A percentile compares a stretch with the other conserved stretches of the same genome.
Conservation (phyloP, 2,329 filamentous ascomycete genomes). For the Trichophyton verrucosum region DNA sequence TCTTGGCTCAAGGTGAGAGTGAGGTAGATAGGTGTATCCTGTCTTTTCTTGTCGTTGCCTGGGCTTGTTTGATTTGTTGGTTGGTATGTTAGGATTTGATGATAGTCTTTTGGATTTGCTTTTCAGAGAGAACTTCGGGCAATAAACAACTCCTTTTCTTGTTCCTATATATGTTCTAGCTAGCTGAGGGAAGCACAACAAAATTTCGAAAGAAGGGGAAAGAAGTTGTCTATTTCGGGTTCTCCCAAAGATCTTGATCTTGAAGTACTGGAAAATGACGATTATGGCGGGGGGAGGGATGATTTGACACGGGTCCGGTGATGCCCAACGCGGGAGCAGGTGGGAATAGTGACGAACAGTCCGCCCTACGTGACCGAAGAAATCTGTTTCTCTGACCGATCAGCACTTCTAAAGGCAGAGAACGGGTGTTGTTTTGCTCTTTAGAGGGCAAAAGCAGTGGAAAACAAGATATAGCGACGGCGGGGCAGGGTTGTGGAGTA, state of each 20-base stretch:
- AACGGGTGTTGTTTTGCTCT: not conserved
- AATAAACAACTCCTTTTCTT: constrained; percentile 4
- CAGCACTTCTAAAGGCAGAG: not conserved
- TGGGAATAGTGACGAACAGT: not conserved
- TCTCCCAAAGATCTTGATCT: not conserved
- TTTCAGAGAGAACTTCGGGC: not conserved
- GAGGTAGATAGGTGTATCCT: no score
- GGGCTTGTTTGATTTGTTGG: not conserved
- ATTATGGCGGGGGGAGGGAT: not conserved
- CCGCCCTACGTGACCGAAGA: not conserved
- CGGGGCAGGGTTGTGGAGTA: not conserved
- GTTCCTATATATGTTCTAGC: constrained; percentile 3
- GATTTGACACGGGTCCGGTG: not conserved
- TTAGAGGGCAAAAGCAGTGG: not conserved
- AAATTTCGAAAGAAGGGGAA: not conserved
- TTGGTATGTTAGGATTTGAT: not conserved
- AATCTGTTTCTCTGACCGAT: not conserved
- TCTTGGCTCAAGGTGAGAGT: not conserved
- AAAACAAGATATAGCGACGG: not conserved
- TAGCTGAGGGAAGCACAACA: constrained; percentile 2
- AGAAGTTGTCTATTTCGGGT: not conserved
- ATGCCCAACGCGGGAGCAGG: not conserved
- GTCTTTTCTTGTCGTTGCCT: no score
- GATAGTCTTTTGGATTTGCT: not conserved
- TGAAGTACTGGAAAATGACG: not conserved